phyloP scores from a whole-genome alignment of 2,329 filamentous ascomycete genomes.

The Talaromyces sp. region DNA sequence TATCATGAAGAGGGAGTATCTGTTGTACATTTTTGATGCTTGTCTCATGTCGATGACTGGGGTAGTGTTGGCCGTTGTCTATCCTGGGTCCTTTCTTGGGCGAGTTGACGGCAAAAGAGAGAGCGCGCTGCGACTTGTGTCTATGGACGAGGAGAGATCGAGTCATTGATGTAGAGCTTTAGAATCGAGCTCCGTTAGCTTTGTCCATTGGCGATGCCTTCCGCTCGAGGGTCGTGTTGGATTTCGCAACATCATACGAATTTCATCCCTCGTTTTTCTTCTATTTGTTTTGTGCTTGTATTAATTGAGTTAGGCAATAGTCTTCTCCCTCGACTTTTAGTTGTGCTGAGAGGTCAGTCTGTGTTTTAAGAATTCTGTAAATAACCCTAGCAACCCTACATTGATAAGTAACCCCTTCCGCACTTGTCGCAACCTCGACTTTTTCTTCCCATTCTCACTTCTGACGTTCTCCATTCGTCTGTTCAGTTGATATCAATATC shows the following conservation, averaged over 20 bases:
- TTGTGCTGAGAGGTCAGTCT: too few relatives aligned
- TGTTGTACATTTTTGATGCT: constrained; percentile 26
- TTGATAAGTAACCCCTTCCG: background rate
- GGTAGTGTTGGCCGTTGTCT: background rate
- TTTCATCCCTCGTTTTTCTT: background rate
- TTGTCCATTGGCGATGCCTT: background rate
- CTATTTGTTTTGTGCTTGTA: background rate
- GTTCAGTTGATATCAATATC: too few relatives aligned
- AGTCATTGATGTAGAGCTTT: background rate
- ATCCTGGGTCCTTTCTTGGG: background rate
- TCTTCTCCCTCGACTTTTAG: background rate
- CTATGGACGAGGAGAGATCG: background rate
- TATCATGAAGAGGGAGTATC: constrained; percentile 22
- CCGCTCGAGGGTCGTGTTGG: background rate
- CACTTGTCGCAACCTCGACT: background rate
- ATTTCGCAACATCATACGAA: background rate
- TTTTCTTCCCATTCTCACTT: background rate
- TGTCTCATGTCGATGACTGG: constrained; percentile 20
- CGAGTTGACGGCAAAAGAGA: background rate
- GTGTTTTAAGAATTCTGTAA: background rate
- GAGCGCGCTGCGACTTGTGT: background rate
- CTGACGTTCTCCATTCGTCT: background rate
- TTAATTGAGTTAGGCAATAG: background rate
- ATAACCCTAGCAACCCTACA: constrained; percentile 1
- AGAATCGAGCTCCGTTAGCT: background rate